Base-by-base conservation (phyloP, 352 stramenopile genomes). In the Globisporangium sylvaticum region DNA sequence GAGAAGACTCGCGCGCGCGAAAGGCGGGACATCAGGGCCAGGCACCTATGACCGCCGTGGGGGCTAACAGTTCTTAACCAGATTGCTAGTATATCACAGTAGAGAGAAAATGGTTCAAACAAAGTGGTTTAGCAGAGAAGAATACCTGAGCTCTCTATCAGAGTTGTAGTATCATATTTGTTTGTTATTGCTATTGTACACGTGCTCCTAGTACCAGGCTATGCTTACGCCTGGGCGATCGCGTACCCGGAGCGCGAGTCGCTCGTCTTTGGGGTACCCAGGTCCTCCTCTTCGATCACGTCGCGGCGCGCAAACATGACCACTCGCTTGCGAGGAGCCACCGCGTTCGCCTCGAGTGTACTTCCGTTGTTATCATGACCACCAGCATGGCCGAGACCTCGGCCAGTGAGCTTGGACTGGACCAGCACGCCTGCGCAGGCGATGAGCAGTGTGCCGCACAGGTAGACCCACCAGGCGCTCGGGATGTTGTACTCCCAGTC, bases 381-480 rank as follows among this genome's bases (percentile, higher is more conserved):
- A 25, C 18, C 46, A 32, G 15, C 29, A 37, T 31, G 14, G 10
- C 14, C 60, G n/a, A 39, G 32, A 32, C 31, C 32, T 12, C 46
- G 20, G 9, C 34, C 39, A 5, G 62, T 67, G 24, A 67, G 37
- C 65, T 78, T 79, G 67, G 77, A 71, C 69, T 89, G 79, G 48
- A 88, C 69, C 27, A 76, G 18, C 9, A 83, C 48, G 5, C 79
- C 74, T 6, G 75, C 50, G 15, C 71, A 27, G 29, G 79, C 79
- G 15, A 85, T 59, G 14, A 80, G 66, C 54, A 87, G 27, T 50
- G 81, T 86, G 4, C 25, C 81, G 5, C 62, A 58, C 12, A 84
- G 62, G 71, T 89, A 91, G 18, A 66, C 67, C 75, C 79, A 88
- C 83, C 83, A 88, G 10, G 69, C 76, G 44, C 66, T 67, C 12